Conservation (phyloP, 2,329 filamentous ascomycete genomes). For the Plectosphaerella plurivora region DNA sequence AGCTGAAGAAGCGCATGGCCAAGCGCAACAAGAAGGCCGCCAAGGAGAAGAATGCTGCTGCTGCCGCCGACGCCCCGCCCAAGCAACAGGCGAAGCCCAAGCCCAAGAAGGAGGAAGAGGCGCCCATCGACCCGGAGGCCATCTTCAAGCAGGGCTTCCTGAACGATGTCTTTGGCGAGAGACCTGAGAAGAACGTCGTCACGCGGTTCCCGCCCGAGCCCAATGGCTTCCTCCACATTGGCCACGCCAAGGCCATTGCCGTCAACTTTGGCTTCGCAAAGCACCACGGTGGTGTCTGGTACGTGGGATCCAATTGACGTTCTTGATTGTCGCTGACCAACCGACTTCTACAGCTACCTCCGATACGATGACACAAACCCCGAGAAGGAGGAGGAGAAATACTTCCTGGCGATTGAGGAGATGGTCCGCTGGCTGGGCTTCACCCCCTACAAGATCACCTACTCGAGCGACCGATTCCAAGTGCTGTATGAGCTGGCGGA, state of each 20-base stretch:
- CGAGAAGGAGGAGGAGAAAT: slow-evolving; percentile 84
- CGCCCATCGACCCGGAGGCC: slow-evolving; percentile 49
- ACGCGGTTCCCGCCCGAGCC: slow-evolving; percentile 83
- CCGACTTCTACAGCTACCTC: slow-evolving; percentile 48
- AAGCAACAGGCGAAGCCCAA: slow-evolving; percentile 17
- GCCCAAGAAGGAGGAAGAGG: slow-evolving; percentile 42
- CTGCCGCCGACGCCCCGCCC: slow-evolving; percentile 17
- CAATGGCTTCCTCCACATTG: slow-evolving; percentile 90
- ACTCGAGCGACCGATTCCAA: slow-evolving; percentile 88
- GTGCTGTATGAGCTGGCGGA: slow-evolving; percentile 85
- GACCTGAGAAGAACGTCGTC: slow-evolving; percentile 55
- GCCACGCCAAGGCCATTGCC: slow-evolving; percentile 91
- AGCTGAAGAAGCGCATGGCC: slow-evolving; percentile 56
- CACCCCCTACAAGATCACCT: slow-evolving; percentile 59
- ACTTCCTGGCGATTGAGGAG: slow-evolving; percentile 84
- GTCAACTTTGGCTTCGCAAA: slow-evolving; percentile 95
- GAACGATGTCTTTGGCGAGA: slow-evolving; percentile 65
- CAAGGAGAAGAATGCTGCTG: slow-evolving; percentile 40
- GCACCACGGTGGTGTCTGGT: slow-evolving; percentile 62
- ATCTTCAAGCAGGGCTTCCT: slow-evolving; percentile 83
- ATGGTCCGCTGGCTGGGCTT: slow-evolving; percentile 77
- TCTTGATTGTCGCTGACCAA: not conserved
- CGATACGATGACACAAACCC: slow-evolving; percentile 96
- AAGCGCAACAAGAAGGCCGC: slow-evolving; percentile 56
- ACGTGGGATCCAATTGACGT: not conserved